These are phyloP conservation scores for Uncinocarpus reesii DNA, from an alignment of 2,329 filamentous ascomycete species.

Conservation along the genomic window DNA sequence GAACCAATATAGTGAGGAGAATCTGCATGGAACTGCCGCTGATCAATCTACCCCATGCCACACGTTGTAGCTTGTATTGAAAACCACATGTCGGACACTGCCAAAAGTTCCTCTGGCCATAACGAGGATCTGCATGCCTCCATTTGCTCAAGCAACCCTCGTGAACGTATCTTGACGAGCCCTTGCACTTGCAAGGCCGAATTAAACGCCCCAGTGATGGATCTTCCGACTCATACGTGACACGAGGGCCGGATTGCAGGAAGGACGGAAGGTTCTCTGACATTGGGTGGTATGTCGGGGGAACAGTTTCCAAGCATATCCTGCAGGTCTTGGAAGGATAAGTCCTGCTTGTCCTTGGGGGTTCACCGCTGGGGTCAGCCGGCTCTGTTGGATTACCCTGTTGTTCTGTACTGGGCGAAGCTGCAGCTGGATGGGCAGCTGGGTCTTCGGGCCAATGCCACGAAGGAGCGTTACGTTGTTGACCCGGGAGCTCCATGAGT, in stretches of 20 bases:
- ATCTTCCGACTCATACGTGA: slow-evolving; percentile 65
- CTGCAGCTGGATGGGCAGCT: neutral
- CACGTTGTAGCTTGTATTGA: slow-evolving; percentile 64
- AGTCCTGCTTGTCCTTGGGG: slow-evolving; percentile 32
- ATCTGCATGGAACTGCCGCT: slow-evolving; percentile 58
- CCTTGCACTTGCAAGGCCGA: slow-evolving; percentile 86
- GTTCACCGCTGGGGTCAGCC: neutral
- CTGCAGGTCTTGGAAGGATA: slow-evolving; percentile 71
- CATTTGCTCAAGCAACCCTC: slow-evolving; percentile 78
- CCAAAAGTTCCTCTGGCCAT: slow-evolving; percentile 62
- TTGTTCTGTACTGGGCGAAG: neutral
- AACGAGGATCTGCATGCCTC: slow-evolving; percentile 61
- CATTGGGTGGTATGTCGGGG: slow-evolving; percentile 49
- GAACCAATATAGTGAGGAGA: slow-evolving; percentile 58
- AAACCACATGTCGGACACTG: slow-evolving; percentile 82
- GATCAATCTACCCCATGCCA: slow-evolving; percentile 63
- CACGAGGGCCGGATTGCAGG: slow-evolving; percentile 47
- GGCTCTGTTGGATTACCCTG: neutral
- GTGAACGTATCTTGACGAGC: slow-evolving; percentile 86
- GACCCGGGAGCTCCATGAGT: slow-evolving; percentile 6
- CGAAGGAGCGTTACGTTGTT: slow-evolving; percentile 1
- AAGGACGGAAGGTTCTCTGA: slow-evolving; percentile 47
- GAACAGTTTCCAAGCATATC: slow-evolving; percentile 71
- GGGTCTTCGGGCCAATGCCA: slow-evolving; percentile 20
- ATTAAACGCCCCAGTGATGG: slow-evolving; percentile 65